Conservation (phyloP, 768 basidiomycete genomes). For the button mushroom (Agaricus bisporus) region DNA sequence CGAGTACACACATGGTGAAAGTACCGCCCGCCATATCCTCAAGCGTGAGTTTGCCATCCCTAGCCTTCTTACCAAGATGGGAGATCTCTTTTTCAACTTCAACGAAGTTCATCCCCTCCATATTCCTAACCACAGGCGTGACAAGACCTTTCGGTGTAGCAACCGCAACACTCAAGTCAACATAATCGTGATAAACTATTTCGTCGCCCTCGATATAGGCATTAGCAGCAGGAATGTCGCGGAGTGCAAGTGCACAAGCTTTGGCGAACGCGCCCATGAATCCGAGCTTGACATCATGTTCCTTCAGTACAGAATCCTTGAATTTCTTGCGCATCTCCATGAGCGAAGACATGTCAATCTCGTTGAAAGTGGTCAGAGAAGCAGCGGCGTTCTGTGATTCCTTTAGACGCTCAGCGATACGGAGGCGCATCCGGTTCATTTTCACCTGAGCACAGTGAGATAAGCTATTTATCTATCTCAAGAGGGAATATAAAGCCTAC, state of each 20-base stretch:
- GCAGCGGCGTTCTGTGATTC: conserved; percentile 97
- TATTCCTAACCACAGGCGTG: conserved; percentile 91
- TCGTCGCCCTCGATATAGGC: conserved; percentile 92
- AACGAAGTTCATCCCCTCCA: conserved; percentile 79
- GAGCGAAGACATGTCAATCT: conserved; percentile 97
- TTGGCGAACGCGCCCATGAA: conserved; percentile 98
- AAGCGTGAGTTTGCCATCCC: conserved; percentile 88
- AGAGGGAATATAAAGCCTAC: conserved; percentile 33
- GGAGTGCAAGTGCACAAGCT: conserved; percentile 76
- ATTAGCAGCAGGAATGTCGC: conserved; percentile 92
- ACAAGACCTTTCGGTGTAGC: conserved; percentile 97
- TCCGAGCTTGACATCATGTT: conserved; percentile 92
- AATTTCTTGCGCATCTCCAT: conserved; percentile 91
- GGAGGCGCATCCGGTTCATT: conserved; percentile 97
- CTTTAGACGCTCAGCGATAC: conserved; percentile 96
- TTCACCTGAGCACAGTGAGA: conserved; percentile 57
- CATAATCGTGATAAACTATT: conserved; percentile 88
- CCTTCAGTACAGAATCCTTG: conserved; percentile 88
- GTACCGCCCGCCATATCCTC: conserved; percentile 98
- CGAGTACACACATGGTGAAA: conserved; percentile 82
- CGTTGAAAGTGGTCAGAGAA: conserved; percentile 97
- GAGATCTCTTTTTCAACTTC: conserved; percentile 94
- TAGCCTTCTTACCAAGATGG: conserved; percentile 87
- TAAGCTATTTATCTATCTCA: background rate
- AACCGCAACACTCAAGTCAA: conserved; percentile 93